These are phyloP conservation scores for Crithidia mellificae DNA, from an alignment of 208 protist species.

Conservation along the genomic window DNA sequence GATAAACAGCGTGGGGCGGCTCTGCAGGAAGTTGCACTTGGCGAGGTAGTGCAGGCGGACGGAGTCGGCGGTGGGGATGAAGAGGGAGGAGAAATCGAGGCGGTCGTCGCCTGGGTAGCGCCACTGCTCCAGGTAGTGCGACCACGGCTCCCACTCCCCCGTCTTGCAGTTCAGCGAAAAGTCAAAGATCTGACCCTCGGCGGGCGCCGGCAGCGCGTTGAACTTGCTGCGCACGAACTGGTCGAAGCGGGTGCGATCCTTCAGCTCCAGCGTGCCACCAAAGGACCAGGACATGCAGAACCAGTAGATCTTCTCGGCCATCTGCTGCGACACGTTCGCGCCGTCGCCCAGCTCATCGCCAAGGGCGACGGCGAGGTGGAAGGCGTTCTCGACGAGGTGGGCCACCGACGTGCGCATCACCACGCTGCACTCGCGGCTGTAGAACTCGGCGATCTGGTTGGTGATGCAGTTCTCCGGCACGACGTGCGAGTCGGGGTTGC, in stretches of 20 bases:
- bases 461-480: conserved; percentile 49
- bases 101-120: conserved; percentile 91
- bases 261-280: conserved; percentile 93
- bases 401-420: conserved; percentile 86
- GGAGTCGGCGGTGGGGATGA: conserved; percentile 97
- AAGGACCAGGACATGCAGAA: conserved; percentile 94
- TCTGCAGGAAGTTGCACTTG: conserved; percentile 86
- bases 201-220: conserved; percentile 58
- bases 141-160: conserved; percentile 91
- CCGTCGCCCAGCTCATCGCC: conserved; percentile 86
- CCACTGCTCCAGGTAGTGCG: conserved; percentile 87
- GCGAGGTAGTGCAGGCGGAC: conserved; percentile 94
- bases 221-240: conserved; percentile 87
- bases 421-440: conserved; percentile 87
- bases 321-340: conserved; percentile 64
- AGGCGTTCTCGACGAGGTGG: conserved; percentile 91
- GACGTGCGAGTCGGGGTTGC: conserved; percentile 39
- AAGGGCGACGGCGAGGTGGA: conserved; percentile 89
- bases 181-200: conserved; percentile 92
- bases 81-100: conserved; percentile 93
- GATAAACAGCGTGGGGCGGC: conserved; percentile 87
- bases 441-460: conserved; percentile 79
- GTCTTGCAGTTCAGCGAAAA: conserved; percentile 93
- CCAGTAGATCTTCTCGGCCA: conserved; percentile 94
- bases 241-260: conserved; percentile 94